Percentiles rank a stretch among this genome's conserved stretches.
phyloP scores from a whole-genome alignment of 2,329 filamentous ascomycete species.

The Pyricularia grisea region DNA sequence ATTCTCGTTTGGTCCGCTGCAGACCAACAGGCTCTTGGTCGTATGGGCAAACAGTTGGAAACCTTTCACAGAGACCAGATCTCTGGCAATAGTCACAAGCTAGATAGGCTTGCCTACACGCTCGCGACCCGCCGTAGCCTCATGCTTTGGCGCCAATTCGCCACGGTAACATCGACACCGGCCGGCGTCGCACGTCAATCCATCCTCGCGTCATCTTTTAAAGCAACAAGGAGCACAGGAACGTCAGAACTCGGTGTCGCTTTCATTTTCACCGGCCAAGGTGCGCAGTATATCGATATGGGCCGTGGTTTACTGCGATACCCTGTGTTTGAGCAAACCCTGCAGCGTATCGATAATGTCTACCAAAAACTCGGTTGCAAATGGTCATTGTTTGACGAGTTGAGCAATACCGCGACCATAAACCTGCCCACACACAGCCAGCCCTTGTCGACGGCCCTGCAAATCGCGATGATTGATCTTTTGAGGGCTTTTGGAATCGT shows the following conservation, averaged over 20 bases:
- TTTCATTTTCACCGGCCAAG: conserved; percentile 24
- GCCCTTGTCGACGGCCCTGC: conserved; percentile 31
- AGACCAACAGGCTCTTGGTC: not conserved
- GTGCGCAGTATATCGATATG: conserved; percentile 23
- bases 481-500: conserved; percentile 11
- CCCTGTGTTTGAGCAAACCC: not conserved
- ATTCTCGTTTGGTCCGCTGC: not conserved
- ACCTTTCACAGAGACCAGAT: not conserved
- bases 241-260: not conserved
- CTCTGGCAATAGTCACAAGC: not conserved
- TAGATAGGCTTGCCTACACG: conserved; percentile 11
- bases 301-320: conserved; percentile 10
- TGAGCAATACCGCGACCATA: not conserved
- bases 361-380: conserved; percentile 1
- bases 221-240: not conserved
- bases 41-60: not conserved
- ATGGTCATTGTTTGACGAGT: conserved; percentile 6
- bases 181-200: not conserved
- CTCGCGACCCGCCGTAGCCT: conserved; percentile 7
- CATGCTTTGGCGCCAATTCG: conserved; percentile 5
- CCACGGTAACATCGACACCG: not conserved
- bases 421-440: conserved; percentile 18
- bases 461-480: conserved; percentile 25
- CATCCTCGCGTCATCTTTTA: not conserved
- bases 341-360: not conserved